Evolutionary conservation across 1,139 yeast species (phyloP).

Genomic region (Hyphopichia fennica): DNA sequence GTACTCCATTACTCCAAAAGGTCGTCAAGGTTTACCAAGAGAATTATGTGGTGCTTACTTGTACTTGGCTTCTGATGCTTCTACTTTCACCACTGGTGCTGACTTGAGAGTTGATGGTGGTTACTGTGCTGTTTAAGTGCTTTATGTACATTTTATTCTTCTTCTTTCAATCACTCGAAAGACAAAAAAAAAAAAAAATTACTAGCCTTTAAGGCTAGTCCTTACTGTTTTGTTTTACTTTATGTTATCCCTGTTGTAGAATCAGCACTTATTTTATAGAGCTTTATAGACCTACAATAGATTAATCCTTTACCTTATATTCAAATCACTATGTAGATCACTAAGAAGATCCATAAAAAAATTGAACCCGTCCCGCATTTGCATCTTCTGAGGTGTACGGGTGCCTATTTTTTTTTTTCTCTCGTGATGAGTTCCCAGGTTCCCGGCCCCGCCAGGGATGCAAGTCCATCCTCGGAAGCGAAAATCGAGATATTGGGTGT

Average conservation of each 20-base stretch:
- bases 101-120: constrained; percentile 51
- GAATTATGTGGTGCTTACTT: constrained; percentile 47
- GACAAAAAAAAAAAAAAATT: no score
- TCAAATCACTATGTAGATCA: no score
- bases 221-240: not conserved
- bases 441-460: no score
- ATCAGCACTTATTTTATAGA: constrained; percentile 1
- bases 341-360: no score
- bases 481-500: not conserved
- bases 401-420: no score
- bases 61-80: constrained; percentile 42
- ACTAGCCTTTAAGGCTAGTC: no score
- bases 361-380: no score
- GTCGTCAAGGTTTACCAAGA: constrained; percentile 41
- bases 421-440: no score
- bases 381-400: no score
- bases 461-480: constrained; percentile 1
- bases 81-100: constrained; percentile 46
- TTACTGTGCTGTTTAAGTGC: constrained; percentile 29
- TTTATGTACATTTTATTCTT: not conserved
- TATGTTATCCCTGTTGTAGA: not conserved
- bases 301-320: no score
- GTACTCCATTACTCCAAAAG: constrained; percentile 37
- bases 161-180: no score
- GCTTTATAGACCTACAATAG: constrained; percentile 1